phyloP scores from a whole-genome alignment of 1,139 yeast species.

The Sugiyamaella neomexicana region DNA sequence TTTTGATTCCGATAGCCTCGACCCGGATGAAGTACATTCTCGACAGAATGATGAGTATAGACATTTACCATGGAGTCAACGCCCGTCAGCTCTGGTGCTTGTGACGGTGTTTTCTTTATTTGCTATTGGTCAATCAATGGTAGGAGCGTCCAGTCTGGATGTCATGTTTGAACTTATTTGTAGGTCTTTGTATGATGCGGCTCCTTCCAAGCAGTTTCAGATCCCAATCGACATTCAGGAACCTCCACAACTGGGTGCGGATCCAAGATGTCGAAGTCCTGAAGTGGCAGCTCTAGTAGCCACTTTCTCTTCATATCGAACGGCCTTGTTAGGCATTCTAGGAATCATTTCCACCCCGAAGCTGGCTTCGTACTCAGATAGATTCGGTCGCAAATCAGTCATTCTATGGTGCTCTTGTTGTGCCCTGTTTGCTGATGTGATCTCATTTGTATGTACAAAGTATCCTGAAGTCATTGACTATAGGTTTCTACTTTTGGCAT shows the following conservation, averaged over 20 bases:
- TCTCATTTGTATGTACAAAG: conserved; percentile 31
- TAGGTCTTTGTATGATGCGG: conserved; percentile 24
- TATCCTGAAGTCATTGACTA: conserved; percentile 40
- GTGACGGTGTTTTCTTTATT: conserved; percentile 23
- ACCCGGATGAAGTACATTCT: conserved; percentile 13
- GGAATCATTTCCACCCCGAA: conserved; percentile 36
- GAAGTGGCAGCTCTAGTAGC: conserved; percentile 34
- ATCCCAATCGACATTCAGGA: conserved; percentile 9
- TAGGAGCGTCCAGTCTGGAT: conserved; percentile 30
- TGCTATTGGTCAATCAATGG: conserved; percentile 28
- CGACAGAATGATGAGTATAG: conserved; percentile 19
- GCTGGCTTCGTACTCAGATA: conserved; percentile 64
- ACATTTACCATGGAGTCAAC: conserved; percentile 20
- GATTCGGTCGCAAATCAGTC: conserved; percentile 59
- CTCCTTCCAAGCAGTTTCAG: conserved; percentile 12
- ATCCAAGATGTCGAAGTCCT: conserved; percentile 32
- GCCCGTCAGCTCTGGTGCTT: conserved; percentile 25
- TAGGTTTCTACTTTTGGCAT: conserved; percentile 43
- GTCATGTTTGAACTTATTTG: conserved; percentile 33
- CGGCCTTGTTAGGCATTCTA: conserved; percentile 28
- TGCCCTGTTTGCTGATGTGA: conserved; percentile 35
- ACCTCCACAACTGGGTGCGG: conserved; percentile 17
- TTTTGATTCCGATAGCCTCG: neutral
- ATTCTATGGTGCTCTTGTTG: conserved; percentile 41
- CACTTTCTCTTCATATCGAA: conserved; percentile 31